Evolutionary conservation across 352 stramenopile species (phyloP), one percentile per base, ranked within the genome.

Genomic region (Phytopythium cucurbitacearum): DNA sequence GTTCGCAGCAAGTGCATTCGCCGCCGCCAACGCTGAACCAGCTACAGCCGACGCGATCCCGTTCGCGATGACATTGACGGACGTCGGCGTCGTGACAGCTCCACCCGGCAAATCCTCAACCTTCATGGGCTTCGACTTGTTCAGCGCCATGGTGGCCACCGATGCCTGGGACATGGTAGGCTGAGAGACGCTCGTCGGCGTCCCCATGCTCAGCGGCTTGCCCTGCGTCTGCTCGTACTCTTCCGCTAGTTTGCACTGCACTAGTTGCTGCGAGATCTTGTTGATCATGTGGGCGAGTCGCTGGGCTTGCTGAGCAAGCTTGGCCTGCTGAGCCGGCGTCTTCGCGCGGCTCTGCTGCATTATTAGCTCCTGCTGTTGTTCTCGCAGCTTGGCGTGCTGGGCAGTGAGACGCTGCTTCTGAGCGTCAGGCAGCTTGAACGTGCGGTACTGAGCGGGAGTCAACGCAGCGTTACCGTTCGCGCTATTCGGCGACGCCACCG

Each of bases 191-290:
- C 28, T 37, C 13, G 55, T 54, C 8, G 61, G 56, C 5, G 67
- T 61, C 4, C 60, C 39, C 50, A 80, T 62, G 13, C 57, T 68
- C 51, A 81, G 69, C 15, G 52, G 71, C 64, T 85, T 87, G 59
- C 53, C 66, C 60, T 77, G 67, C 8, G 71, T 70, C 60, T 85
- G 73, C 46, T 91, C 78, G 44, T 90, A 88, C 37, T 93, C 81
- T 52, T 93, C 83, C 0, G 80, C 80, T 32, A 93, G 57, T 43
- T 93, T 93, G 63, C 79, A 83, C 50, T 93, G 83, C 40, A 91
- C 75, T 9, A 93, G 64, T 50, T 93, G 83, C 66, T 93, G 83
- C 35, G 82, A 87, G 33, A 92, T 92, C 61, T 92, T 92, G 57
- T 85, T 89, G 52, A 90, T 92, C 73, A 90, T 87, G 52, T 90